Evolutionary conservation across 495 filamentous ascomycete species (phyloP).

Genomic region (Hypoxylon subgilvum): DNA sequence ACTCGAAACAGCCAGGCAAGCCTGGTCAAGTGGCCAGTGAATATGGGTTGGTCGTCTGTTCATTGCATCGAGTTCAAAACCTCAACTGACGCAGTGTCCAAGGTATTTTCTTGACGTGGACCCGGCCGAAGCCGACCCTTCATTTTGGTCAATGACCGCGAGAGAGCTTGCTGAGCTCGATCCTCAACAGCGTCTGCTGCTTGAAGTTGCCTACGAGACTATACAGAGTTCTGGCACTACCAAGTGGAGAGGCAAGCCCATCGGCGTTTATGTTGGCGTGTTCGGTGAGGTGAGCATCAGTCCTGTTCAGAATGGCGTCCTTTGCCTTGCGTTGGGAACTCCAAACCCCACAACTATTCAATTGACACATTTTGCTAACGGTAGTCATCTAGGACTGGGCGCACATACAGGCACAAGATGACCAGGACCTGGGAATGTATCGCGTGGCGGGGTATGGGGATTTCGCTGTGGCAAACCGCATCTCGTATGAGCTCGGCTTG

Average conservation of each 20-base stretch:
- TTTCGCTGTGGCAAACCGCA: conserved; percentile 59
- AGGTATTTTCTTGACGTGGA: conserved; percentile 34
- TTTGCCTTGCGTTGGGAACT: too few relatives aligned
- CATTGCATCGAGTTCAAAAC: too few relatives aligned
- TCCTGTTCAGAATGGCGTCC: too few relatives aligned
- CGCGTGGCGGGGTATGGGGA: conserved; percentile 31
- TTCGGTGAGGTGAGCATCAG: conserved; percentile 44
- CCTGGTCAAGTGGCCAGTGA: too few relatives aligned
- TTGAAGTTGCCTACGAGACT: conserved; percentile 54
- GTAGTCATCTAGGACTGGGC: too few relatives aligned
- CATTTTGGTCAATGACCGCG: conserved; percentile 47
- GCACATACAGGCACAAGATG: not conserved
- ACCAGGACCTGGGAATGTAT: conserved; percentile 8
- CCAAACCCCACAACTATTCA: too few relatives aligned
- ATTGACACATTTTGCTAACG: too few relatives aligned
- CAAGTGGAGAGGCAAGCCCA: conserved; percentile 45
- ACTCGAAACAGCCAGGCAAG: not conserved
- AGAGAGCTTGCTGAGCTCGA: conserved; percentile 49
- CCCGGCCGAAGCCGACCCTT: conserved; percentile 28
- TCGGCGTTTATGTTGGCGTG: conserved; percentile 54
- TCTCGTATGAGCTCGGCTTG: conserved; percentile 42
- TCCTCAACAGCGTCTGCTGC: conserved; percentile 56
- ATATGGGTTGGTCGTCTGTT: too few relatives aligned
- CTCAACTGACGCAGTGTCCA: not conserved
- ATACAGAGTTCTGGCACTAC: conserved; percentile 54